Conservation (phyloP, 2,329 filamentous ascomycete species). For the Fusarium sp. region DNA sequence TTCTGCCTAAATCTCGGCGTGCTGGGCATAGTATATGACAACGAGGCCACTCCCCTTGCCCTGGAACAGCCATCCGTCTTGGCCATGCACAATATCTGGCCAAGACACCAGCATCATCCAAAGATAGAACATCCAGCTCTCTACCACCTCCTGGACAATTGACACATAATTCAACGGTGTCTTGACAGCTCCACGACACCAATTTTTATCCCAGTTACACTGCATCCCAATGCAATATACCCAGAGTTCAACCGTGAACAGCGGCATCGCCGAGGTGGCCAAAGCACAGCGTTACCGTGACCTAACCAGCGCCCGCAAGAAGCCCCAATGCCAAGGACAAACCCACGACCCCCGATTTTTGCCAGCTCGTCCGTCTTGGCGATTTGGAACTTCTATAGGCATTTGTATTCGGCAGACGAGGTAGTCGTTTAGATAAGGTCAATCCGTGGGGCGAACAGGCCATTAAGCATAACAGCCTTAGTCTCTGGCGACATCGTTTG, state of each 20-base stretch:
- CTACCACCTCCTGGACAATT: background rate
- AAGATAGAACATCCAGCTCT: background rate
- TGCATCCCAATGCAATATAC: no score
- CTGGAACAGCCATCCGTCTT: background rate
- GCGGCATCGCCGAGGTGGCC: background rate
- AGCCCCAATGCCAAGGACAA: background rate
- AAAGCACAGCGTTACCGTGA: background rate
- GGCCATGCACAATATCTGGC: background rate
- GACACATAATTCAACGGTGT: background rate
- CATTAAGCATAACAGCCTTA: background rate
- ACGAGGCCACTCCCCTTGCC: background rate
- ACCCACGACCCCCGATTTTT: background rate
- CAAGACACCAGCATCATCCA: background rate
- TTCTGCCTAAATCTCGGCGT: background rate
- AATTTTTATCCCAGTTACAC: no score
- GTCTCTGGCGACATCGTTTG: background rate
- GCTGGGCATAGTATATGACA: background rate
- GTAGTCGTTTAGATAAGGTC: background rate
- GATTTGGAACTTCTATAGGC: background rate
- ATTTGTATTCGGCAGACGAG: background rate
- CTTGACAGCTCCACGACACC: background rate
- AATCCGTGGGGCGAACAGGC: background rate
- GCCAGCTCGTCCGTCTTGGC: background rate
- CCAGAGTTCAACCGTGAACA: background rate
- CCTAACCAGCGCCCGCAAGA: slow-evolving; percentile 15